These are phyloP conservation scores for Lenwebbia sp. DNA, from an alignment of 345 rosid genomes.

Conservation along the genomic window DNA sequence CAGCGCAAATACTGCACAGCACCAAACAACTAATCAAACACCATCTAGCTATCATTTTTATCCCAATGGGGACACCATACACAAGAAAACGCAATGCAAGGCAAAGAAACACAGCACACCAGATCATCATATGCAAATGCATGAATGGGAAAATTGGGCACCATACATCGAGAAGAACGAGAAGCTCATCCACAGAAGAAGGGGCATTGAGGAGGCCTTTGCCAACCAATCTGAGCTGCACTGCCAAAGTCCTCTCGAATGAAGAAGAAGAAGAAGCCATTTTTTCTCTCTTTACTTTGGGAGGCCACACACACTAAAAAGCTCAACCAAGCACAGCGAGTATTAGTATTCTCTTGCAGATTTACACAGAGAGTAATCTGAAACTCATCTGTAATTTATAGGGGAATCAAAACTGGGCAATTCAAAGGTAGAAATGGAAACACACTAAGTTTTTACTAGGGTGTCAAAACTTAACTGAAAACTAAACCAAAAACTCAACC, in stretches of 20 bases:
- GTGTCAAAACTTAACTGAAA: too few relatives aligned
- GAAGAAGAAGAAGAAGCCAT: constrained; percentile 35
- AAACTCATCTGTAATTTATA: not conserved
- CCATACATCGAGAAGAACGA: constrained; percentile 45
- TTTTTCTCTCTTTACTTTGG: not conserved
- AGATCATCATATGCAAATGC: not conserved
- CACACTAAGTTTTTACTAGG: not conserved
- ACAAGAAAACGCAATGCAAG: not conserved
- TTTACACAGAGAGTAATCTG: not conserved
- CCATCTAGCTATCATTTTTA: not conserved
- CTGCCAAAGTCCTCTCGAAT: constrained; percentile 14
- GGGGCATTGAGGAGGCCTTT: constrained; percentile 37
- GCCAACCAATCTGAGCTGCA: constrained; percentile 46
- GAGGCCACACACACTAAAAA: not conserved
- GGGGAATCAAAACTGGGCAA: not conserved
- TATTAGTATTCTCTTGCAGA: not conserved
- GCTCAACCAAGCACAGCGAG: constrained; percentile 25
- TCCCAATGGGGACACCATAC: not conserved
- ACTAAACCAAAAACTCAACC: too few relatives aligned
- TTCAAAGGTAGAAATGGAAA: not conserved
- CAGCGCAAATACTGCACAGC: not conserved
- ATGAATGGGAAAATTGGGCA: not conserved
- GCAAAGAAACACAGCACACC: not conserved
- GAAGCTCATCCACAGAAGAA: constrained; percentile 34
- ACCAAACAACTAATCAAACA: not conserved